A percentile compares a stretch with the other conserved stretches of the same genome.
These are phyloP conservation scores for Mycena amicta DNA, from an alignment of 768 basidiomycete genomes.

Conservation along the genomic window DNA sequence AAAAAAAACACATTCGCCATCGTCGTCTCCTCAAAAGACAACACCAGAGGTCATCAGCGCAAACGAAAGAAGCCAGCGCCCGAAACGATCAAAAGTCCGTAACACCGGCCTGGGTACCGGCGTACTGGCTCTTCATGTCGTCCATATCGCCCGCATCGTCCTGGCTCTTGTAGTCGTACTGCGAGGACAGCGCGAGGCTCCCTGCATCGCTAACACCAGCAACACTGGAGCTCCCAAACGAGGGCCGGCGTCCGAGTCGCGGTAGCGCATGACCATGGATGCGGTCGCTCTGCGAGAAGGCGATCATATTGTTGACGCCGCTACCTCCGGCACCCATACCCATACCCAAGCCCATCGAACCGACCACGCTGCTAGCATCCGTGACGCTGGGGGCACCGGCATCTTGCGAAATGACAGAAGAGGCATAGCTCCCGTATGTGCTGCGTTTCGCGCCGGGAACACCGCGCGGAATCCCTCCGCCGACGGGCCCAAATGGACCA, in stretches of 20 bases:
- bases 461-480: constrained; percentile 57
- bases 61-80: background rate
- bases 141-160: constrained; percentile 79
- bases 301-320: constrained; percentile 58
- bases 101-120: constrained; percentile 82
- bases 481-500: constrained; percentile 66
- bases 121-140: constrained; percentile 88
- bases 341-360: constrained; percentile 32
- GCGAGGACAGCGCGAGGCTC: constrained; percentile 54
- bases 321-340: constrained; percentile 27
- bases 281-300: constrained; percentile 90
- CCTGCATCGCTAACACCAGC: constrained; percentile 78
- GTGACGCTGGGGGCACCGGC: constrained; percentile 62
- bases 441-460: constrained; percentile 72
- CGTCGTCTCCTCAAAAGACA: background rate
- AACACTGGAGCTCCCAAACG: constrained; percentile 69
- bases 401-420: constrained; percentile 93
- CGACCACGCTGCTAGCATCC: constrained; percentile 65
- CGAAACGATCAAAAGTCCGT: constrained; percentile 67
- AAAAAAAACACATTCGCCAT: background rate
- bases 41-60: background rate
- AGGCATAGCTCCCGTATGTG: constrained; percentile 82
- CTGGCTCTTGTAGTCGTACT: constrained; percentile 87
- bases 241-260: constrained; percentile 58
- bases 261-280: constrained; percentile 34